These are phyloP conservation scores for Fusarium protoensiforme DNA, from an alignment of 2,329 filamentous ascomycete genomes.

Conservation along the genomic window DNA sequence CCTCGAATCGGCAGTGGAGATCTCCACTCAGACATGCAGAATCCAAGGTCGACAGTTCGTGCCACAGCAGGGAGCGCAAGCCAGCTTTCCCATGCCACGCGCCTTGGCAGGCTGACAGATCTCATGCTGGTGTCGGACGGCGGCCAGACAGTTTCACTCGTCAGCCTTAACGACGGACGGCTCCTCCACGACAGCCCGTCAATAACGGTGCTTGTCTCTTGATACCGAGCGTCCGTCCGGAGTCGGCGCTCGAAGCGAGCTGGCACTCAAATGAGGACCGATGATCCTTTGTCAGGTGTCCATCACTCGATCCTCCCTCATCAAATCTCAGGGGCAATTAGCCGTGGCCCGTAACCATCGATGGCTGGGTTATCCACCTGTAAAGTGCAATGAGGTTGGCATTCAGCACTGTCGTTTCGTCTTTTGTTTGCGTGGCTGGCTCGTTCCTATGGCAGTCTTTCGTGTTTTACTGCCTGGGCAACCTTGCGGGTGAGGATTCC, in stretches of 20 bases:
- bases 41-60: conserved; percentile 25
- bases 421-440: neutral
- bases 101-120: conserved; percentile 28
- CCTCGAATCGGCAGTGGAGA: conserved; percentile 10
- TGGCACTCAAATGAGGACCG: neutral
- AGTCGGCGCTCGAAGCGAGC: conserved; percentile 1
- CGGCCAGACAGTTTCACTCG: conserved; percentile 20
- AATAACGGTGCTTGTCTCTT: neutral
- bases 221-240: neutral
- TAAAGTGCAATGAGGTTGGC: neutral
- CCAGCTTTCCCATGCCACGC: conserved; percentile 22
- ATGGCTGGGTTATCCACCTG: conserved; percentile 11
- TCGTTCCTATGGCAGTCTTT: neutral
- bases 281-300: conserved; percentile 7
- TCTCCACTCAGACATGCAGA: conserved; percentile 15
- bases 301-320: conserved; percentile 5
- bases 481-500: neutral
- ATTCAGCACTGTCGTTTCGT: neutral
- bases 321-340: neutral
- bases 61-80: conserved; percentile 19
- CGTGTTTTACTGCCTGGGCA: conserved; percentile 1
- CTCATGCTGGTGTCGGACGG: conserved; percentile 11
- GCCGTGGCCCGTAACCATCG: conserved; percentile 7
- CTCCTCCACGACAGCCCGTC: neutral
- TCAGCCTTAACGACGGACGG: conserved; percentile 23